A percentile compares a stretch with the other conserved stretches of the same genome.
These are phyloP conservation scores for Pseudocercospora fijiensis DNA, from an alignment of 2,329 filamentous ascomycete species.

Conservation along the genomic window DNA sequence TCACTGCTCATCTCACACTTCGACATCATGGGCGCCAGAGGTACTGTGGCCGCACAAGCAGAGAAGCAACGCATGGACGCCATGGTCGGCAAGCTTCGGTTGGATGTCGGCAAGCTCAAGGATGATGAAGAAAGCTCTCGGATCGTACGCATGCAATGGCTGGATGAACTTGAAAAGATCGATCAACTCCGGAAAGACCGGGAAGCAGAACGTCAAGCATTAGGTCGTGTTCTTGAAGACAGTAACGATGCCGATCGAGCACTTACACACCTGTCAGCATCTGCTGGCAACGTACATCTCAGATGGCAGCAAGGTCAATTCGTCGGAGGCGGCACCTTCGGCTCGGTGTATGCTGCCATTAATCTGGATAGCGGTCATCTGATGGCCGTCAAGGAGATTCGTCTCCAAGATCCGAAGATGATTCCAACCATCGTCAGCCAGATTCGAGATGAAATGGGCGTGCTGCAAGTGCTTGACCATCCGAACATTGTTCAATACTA, in stretches of 20 bases:
- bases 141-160: constrained; percentile 71
- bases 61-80: constrained; percentile 87
- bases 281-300: constrained; percentile 90
- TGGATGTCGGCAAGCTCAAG: constrained; percentile 71
- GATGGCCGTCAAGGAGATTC: constrained; percentile 99
- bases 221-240: constrained; percentile 88
- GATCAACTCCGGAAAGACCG: constrained; percentile 77
- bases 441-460: constrained; percentile 95
- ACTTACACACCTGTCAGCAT: constrained; percentile 87
- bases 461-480: constrained; percentile 91
- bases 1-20: constrained; percentile 96
- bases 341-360: constrained; percentile 95
- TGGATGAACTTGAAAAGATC: constrained; percentile 70
- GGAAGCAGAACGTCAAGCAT: constrained; percentile 78
- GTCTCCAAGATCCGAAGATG: constrained; percentile 91
- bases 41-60: constrained; percentile 86
- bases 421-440: constrained; percentile 92
- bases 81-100: constrained; percentile 68
- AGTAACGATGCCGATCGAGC: constrained; percentile 95
- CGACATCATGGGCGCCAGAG: constrained; percentile 96
- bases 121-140: constrained; percentile 84
- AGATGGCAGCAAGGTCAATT: constrained; percentile 99
- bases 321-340: constrained; percentile 94
- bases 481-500: constrained; percentile 98
- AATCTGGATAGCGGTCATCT: constrained; percentile 93